Evolutionary conservation across 176 grass and related monocot genomes (phyloP), one percentile per base, ranked within the genome.

Genomic region (Avena insularis): DNA sequence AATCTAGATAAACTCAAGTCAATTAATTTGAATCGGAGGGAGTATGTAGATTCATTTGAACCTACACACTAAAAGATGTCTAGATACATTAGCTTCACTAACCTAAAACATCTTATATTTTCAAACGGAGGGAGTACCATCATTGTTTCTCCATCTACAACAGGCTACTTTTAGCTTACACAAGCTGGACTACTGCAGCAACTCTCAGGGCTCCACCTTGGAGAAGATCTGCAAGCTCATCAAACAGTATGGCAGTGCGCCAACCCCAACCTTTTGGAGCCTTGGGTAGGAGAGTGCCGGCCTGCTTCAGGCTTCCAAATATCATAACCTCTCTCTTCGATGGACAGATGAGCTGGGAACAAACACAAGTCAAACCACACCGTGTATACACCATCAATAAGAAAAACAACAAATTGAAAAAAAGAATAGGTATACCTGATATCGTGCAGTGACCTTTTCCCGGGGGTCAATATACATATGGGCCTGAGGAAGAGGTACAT

Each of bases 241-340:
- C 94, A 48, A 98, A 98, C 3, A 98, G 79, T 82, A 98, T 82
- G 10, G 97, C 97, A 45, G 97, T 98, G 77, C 94, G 97, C 97
- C 97, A 98, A 73, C 97, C 97, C 97, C 97, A 98, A 16, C 97
- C 97, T 83, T 98, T 98, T 12, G 94, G 97, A 66, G 97, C 92
- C 77, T 98, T 98, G 4, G 97, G 97, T 45, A 98, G 60, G n/a
- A 98, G 86, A 1, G 97, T 98, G 47, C 97, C 96, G 1, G 96
- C 90, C 81, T 96, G 96, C 87, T 98, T 98, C 53, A 98, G 92
- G 79, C 89, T 94, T 82, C 97, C 97, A 71, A 96, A 96, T 77
- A 93, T 90, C 94, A 99, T 93, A 11, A 96, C 89, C 57, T 99
- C 94, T 40, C 94, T 91, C 85, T 99, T 96, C 21, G 94, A 99